Base-by-base conservation (phyloP, 2,329 filamentous ascomycete species). In the Metarhizium anisopliae region DNA sequence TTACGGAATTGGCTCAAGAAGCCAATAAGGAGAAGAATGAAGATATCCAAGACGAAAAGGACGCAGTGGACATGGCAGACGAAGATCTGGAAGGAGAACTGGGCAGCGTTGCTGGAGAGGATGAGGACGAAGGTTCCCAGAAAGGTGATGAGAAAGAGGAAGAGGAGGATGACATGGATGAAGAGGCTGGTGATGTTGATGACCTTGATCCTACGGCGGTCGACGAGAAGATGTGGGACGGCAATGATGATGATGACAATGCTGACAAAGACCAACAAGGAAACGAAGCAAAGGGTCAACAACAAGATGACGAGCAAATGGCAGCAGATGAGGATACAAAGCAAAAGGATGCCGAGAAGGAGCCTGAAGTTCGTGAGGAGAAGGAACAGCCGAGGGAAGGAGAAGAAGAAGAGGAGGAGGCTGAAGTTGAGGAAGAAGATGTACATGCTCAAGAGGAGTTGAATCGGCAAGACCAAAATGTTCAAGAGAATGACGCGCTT, bases 181-280 rank as follows among this genome's bases (percentile, higher is more conserved):
- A 96, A 64, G 90, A 97, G 70, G 82, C 88, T 5, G 94, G 92
- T 1, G 88, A 91, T 64, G 91, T 97, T 11, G 90, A 96, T 72
- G 90, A 95, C 64, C 77, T 96, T 47, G 93, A 96, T 63, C 87
- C 90, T 13, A 88, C 85, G 16, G 89, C 93, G 20, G 88, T 97
- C 1, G 95, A 99, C 67, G 95, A 99, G 74, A 99, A 97, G 77
- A 91, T 97, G 82, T 99, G 94, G 94, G 92, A 99, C 70, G 92
- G 91, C 43, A 85, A 87, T 52, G 85, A 87, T 54, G 85, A 87
- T 54, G 86, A 90, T 47, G 81, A 92, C 49, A 84, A 92, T 51
- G 85, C 88, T 1, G 87, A 93, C 51, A 94, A 94, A 62, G 88
- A 96, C 49, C 87, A 90, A 65, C 78, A 90, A 65, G 86, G 84